Evolutionary conservation across 176 grass and related monocot genomes (phyloP), one percentile per base, ranked within the genome.

Genomic region (Pharus latifolius): DNA sequence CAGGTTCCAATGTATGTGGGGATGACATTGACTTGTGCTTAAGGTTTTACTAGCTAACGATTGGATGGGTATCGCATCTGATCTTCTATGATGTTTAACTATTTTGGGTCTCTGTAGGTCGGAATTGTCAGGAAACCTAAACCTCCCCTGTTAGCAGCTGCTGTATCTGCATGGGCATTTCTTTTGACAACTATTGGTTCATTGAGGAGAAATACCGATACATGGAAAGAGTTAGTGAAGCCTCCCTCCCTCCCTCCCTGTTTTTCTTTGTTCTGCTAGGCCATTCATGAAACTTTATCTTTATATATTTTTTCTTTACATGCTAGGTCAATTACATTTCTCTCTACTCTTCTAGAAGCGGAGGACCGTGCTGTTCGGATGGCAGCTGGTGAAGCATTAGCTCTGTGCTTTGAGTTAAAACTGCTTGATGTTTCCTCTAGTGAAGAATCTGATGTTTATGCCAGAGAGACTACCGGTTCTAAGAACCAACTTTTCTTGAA

Each of bases 331-430:
- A 84, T 94, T 3, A 72, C 73, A 40, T 90, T 91, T 56, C 87
- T 99, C 26, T 99, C 87, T 32, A 83, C 78, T 69, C 94, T 98
- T 73, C 70, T 98, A 37, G 94, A 85, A 65, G 81, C 68, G 9
- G 83, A 87, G 16, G 89, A 98, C 58, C 87, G 94, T 48, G 80
- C 89, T 55, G 89, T 98, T 61, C 89, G 94, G 37, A 98, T 98
- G 80, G 87, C 87, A 71, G 81, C 94, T 87, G 94, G 94, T 77
- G 94, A 98, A 93, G 89, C 89, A 77, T 75, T 93, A 74, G 94
- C 81, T 50, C 49, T 93, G 50, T 90, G 84, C 62, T 93, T 90
- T 22, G 89, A 98, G 81, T 69, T 98, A 48, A 91, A 88, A 19
- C 66, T 98, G 68, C 84, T 98, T 56, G 84, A 93, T 65, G n/a